A percentile compares a stretch with the other conserved stretches of the same genome.
These are phyloP conservation scores for Phascolomyces articulosus DNA, from an alignment of 371 early-diverging fungal genomes.

Conservation along the genomic window DNA sequence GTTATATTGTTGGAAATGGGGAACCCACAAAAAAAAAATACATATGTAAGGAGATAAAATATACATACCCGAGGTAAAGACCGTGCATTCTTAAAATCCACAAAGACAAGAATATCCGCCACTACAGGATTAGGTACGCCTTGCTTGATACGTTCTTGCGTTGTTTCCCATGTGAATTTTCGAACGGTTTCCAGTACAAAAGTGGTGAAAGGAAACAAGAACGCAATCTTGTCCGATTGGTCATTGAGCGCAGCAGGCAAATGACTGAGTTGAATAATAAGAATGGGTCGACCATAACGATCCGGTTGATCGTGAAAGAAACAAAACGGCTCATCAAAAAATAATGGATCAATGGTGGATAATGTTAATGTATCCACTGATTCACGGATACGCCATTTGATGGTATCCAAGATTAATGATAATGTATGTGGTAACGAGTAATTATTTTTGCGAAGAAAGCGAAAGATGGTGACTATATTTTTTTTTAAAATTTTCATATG, in stretches of 20 bases:
- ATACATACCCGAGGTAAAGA: conserved; percentile 36
- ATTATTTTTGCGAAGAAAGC: conserved; percentile 39
- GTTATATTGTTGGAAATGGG: no score
- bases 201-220: conserved; percentile 33
- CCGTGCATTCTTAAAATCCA: conserved; percentile 43
- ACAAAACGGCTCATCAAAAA: conserved; percentile 31
- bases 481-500: neutral
- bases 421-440: conserved; percentile 38
- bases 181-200: conserved; percentile 46
- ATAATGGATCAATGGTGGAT: conserved; percentile 15
- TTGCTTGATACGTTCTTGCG: conserved; percentile 20
- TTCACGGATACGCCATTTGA: conserved; percentile 44
- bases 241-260: conserved; percentile 21
- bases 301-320: conserved; percentile 41
- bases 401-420: conserved; percentile 38
- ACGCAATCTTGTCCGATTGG: conserved; percentile 20
- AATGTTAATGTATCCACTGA: conserved; percentile 26
- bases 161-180: conserved; percentile 25
- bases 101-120: conserved; percentile 33
- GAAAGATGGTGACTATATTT: conserved; percentile 43
- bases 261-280: conserved; percentile 36
- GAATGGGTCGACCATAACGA: conserved; percentile 34
- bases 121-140: conserved; percentile 22
- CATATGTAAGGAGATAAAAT: neutral
- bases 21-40: neutral